Percentiles rank a stretch among this genome's conserved stretches.
phyloP scores from a whole-genome alignment of 2,329 filamentous ascomycete species.

The Xylaria sp. region DNA sequence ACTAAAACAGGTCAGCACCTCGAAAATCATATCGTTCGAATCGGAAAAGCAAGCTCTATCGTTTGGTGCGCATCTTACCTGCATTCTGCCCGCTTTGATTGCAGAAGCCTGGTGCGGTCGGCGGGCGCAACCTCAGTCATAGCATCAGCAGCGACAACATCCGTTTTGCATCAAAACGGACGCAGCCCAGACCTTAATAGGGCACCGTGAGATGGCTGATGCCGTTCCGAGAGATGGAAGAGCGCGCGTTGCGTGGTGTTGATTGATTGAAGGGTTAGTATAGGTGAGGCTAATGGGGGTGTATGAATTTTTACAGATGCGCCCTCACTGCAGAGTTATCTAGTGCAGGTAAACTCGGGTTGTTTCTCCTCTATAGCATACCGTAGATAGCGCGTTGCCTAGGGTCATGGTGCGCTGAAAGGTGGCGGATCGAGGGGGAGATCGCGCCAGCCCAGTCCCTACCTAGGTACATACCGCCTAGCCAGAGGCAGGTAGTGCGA shows the following conservation, averaged over 20 bases:
- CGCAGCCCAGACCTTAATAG: conserved; percentile 55
- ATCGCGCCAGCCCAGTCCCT: conserved; percentile 20
- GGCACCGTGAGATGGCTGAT: conserved; percentile 49
- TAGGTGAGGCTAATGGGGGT: conserved; percentile 36
- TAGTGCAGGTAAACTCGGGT: conserved; percentile 30
- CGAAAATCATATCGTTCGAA: conserved; percentile 58
- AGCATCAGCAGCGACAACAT: conserved; percentile 75
- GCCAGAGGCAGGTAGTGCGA: background rate
- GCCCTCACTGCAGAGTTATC: conserved; percentile 30
- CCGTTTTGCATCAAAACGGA: conserved; percentile 74
- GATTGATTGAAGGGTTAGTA: conserved; percentile 47
- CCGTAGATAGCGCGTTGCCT: conserved; percentile 30
- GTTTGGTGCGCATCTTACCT: conserved; percentile 61
- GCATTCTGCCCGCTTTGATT: conserved; percentile 71
- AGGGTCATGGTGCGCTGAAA: conserved; percentile 27
- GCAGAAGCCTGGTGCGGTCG: conserved; percentile 74
- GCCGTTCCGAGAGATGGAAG: conserved; percentile 52
- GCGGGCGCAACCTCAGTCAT: conserved; percentile 76
- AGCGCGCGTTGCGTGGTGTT: conserved; percentile 49
- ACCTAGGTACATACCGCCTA: conserved; percentile 7
- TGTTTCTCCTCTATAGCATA: conserved; percentile 32
- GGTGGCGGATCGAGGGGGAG: conserved; percentile 29
- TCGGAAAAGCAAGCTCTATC: conserved; percentile 64
- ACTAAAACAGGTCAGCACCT: conserved; percentile 62
- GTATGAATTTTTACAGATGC: conserved; percentile 44